phyloP scores from a whole-genome alignment of 257 asterid species.

The Capsicum pubescens region DNA sequence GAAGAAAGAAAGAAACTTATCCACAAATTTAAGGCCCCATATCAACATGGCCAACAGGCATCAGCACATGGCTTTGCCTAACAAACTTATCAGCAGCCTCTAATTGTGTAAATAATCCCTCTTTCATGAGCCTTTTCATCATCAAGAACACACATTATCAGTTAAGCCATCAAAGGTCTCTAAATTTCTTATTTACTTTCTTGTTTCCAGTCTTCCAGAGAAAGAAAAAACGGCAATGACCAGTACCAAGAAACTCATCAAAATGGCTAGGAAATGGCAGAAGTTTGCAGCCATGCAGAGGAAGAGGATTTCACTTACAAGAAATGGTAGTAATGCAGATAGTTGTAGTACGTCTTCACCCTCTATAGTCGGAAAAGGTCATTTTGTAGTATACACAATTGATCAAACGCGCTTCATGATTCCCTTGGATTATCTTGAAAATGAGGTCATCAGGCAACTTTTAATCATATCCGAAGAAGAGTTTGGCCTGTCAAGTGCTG shows the following conservation, averaged over 20 bases:
- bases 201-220: background rate
- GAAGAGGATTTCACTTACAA: no score
- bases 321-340: no score
- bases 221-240: no score
- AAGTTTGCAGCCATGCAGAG: no score
- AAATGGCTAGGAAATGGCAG: no score
- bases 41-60: background rate
- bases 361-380: background rate
- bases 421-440: conserved; percentile 31
- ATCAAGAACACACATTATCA: background rate
- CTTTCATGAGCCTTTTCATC: background rate
- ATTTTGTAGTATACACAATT: conserved; percentile 40
- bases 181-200: background rate
- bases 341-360: no score
- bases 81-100: no score
- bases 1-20: no score
- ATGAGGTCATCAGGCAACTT: no score
- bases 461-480: conserved; percentile 31
- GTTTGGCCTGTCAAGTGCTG: background rate
- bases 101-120: background rate
- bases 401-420: conserved; percentile 40
- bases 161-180: background rate
- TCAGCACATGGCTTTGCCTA: background rate
- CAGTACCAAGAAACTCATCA: no score
- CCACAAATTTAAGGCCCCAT: background rate